Evolutionary conservation across 495 filamentous ascomycete species (phyloP).

Genomic region (Sabuloglossum arenarium): DNA sequence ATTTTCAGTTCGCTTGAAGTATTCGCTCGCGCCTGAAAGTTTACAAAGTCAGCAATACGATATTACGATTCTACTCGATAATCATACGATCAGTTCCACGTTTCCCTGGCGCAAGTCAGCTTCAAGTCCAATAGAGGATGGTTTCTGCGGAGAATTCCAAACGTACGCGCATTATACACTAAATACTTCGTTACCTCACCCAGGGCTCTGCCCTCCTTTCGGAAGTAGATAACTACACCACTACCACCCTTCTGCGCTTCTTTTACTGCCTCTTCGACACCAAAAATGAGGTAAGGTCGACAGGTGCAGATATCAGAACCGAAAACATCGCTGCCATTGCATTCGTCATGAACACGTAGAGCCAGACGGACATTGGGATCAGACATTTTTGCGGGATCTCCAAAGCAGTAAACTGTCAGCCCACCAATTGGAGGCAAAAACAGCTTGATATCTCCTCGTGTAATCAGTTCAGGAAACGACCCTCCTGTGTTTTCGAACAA

Average conservation of each 20-base stretch:
- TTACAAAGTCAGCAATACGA: neutral
- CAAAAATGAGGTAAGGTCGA: constrained; percentile 89
- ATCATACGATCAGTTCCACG: constrained; percentile 13
- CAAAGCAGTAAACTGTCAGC: constrained; percentile 92
- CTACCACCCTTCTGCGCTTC: constrained; percentile 88
- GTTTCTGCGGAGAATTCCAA: constrained; percentile 1
- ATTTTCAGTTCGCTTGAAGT: constrained; percentile 91
- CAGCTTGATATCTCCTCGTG: constrained; percentile 78
- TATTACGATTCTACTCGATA: neutral
- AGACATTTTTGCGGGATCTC: constrained; percentile 79
- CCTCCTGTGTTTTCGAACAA: constrained; percentile 76
- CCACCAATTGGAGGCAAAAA: constrained; percentile 95
- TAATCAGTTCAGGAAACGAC: constrained; percentile 40
- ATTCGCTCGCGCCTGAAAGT: constrained; percentile 54
- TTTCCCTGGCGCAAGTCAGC: constrained; percentile 8
- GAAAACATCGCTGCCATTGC: constrained; percentile 96
- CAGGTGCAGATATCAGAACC: constrained; percentile 98
- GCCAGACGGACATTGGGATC: constrained; percentile 69
- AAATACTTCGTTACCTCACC: constrained; percentile 97
- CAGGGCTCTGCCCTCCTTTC: constrained; percentile 85
- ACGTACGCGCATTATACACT: constrained; percentile 80
- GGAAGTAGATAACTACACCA: constrained; percentile 97
- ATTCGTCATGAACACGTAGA: constrained; percentile 86
- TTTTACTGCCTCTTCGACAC: constrained; percentile 89
- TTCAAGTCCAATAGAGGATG: neutral